These are phyloP conservation scores for Laburnicola sp. DNA, from an alignment of 2,329 filamentous ascomycete species.

Conservation along the genomic window DNA sequence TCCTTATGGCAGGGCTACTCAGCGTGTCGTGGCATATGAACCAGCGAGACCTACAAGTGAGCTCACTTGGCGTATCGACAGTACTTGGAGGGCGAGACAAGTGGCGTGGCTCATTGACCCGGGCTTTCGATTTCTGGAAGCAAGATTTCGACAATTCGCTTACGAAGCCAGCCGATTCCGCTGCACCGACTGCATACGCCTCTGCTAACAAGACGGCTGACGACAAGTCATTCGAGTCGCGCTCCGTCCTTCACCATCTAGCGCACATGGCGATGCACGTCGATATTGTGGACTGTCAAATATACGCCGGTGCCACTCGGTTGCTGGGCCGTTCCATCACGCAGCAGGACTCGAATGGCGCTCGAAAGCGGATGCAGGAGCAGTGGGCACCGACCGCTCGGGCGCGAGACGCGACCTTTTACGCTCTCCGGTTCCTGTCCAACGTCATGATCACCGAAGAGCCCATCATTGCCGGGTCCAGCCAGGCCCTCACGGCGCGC, in stretches of 20 bases:
- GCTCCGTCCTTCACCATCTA: slow-evolving; percentile 86
- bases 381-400: slow-evolving; percentile 86
- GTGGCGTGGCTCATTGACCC: slow-evolving; percentile 82
- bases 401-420: slow-evolving; percentile 88
- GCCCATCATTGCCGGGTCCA: slow-evolving; percentile 42
- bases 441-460: slow-evolving; percentile 73
- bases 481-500: slow-evolving; percentile 34
- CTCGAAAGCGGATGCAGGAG: slow-evolving; percentile 81
- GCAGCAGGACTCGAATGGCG: slow-evolving; percentile 75
- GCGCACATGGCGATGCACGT: slow-evolving; percentile 98
- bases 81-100: slow-evolving; percentile 85
- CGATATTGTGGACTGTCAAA: slow-evolving; percentile 95
- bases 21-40: slow-evolving; percentile 98
- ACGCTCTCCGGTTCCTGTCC: slow-evolving; percentile 83
- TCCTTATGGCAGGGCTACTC: slow-evolving; percentile 89
- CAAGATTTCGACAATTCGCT: slow-evolving; percentile 84
- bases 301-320: slow-evolving; percentile 85
- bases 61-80: slow-evolving; percentile 77
- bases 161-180: slow-evolving; percentile 54
- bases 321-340: slow-evolving; percentile 85
- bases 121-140: slow-evolving; percentile 93
- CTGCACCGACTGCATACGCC: slow-evolving; percentile 33
- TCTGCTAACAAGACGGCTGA: slow-evolving; percentile 51
- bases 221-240: slow-evolving; percentile 80
- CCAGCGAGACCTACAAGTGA: slow-evolving; percentile 90